Base-by-base conservation (phyloP, 495 filamentous ascomycete genomes). In the Lasiosphaeria miniovina region DNA sequence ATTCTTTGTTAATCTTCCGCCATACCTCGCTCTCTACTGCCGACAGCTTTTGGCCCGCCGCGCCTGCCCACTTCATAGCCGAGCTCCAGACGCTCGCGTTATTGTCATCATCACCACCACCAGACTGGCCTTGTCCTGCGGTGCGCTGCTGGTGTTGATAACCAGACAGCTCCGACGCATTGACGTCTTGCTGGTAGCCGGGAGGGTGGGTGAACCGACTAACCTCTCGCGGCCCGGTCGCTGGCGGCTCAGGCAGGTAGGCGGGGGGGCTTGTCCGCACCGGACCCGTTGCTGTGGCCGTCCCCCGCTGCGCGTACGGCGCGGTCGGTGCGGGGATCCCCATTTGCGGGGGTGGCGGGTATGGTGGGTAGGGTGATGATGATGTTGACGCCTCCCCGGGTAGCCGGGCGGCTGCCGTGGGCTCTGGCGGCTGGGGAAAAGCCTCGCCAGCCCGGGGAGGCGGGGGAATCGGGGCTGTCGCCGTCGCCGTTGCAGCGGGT, bases 21-120 rank as follows among this genome's bases (percentile, higher is more conserved):
- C 88, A 90, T n/a, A 89, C 82, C 74, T 86, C 84, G 59, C 77
- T 83, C 73, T 89, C 86, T 17, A 83, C 83, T 55, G 85, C 83
- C 10, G 75, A 78, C 53, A 89, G 66, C 69, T 83, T 86, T 61
- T 76, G 74, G 55, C 87, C 87, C 8, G 83, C 86, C 48, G 73
- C 81, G 63, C 80, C 77, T 50, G 83, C 77, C 82, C 84, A 85
- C 60, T 81, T 80, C 76, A 79, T 86, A 3, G 85, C 85, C 12
- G 75, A 77, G 4, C 73, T 77, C 71, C 82, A 75, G 9, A 86
- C 68, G 0, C 73, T 72, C 14, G 77, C 81, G 8, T 75, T 78
- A 4, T 71, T 78, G 32, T 35, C 67, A 17, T 61, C 58, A n/a
- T 58, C 52, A 36, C 24, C 35, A n/a, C 53, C 36, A n/a, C 52